Percentiles rank a stretch among this genome's conserved stretches.
phyloP scores from a whole-genome alignment of 495 filamentous ascomycete species.

The Echria macrotheca region DNA sequence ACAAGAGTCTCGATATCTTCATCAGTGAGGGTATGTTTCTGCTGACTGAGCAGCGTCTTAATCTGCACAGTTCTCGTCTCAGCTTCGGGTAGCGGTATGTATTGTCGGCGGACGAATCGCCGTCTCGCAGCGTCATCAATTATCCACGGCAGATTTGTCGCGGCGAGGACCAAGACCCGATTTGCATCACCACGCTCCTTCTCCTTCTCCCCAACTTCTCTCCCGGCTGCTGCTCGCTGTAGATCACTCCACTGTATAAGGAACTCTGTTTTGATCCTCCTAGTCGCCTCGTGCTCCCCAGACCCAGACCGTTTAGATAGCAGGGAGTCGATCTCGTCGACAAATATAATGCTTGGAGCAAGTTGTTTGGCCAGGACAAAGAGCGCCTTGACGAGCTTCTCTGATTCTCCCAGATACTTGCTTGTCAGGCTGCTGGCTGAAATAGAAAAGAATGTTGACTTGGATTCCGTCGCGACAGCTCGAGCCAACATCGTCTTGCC shows the following conservation, averaged over 20 bases:
- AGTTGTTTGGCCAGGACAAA: constrained; percentile 86
- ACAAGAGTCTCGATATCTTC: constrained; percentile 73
- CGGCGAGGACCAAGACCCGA: constrained; percentile 87
- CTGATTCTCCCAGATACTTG: constrained; percentile 94
- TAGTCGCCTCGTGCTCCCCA: constrained; percentile 87
- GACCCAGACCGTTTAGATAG: constrained; percentile 76
- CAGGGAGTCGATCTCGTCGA: constrained; percentile 97
- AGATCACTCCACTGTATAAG: constrained; percentile 96
- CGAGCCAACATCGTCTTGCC: constrained; percentile 98
- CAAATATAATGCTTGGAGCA: constrained; percentile 95
- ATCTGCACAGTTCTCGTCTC: constrained; percentile 75
- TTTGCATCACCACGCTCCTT: constrained; percentile 76
- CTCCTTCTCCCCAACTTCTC: constrained; percentile 63
- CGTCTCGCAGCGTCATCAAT: constrained; percentile 94
- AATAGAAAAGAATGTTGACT: constrained; percentile 96
- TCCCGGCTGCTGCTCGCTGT: constrained; percentile 83
- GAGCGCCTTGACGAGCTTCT: constrained; percentile 91
- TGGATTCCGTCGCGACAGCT: constrained; percentile 90
- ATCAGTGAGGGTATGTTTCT: constrained; percentile 74
- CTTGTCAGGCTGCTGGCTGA: constrained; percentile 89
- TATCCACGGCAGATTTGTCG: constrained; percentile 96
- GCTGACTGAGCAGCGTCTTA: constrained; percentile 69
- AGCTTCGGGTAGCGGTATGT: constrained; percentile 88
- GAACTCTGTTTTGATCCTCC: constrained; percentile 96
- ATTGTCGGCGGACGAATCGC: constrained; percentile 89